Conservation (phyloP, 73 alveolate genomes). For the Paramecium sonneborni region DNA sequence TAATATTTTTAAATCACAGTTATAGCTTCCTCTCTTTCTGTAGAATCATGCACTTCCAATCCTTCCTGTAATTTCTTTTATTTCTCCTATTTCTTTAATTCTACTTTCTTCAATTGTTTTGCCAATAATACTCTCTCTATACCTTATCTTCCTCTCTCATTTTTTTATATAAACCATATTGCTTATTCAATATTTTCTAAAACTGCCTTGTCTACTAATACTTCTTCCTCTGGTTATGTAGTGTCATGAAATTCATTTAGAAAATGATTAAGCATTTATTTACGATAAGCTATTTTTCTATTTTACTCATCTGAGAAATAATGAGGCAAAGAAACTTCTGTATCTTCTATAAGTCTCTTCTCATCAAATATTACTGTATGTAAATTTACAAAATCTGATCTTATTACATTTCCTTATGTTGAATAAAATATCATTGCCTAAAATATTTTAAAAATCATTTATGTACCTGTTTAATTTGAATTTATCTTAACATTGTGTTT, state of each 20-base stretch:
- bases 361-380: constrained; percentile 90
- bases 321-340: constrained; percentile 94
- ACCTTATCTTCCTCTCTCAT: constrained; percentile 94
- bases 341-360: constrained; percentile 85
- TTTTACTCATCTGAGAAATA: constrained; percentile 84
- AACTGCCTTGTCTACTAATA: constrained; percentile 77
- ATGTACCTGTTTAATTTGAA: constrained; percentile 91
- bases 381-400: constrained; percentile 66
- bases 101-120: constrained; percentile 65
- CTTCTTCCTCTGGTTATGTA: constrained; percentile 84
- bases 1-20: constrained; percentile 71
- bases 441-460: constrained; percentile 73
- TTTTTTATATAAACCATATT: constrained; percentile 87
- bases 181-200: constrained; percentile 75
- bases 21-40: constrained; percentile 77
- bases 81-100: constrained; percentile 65
- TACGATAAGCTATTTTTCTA: constrained; percentile 70
- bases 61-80: constrained; percentile 75
- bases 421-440: constrained; percentile 46
- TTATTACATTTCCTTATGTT: constrained; percentile 5
- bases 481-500: constrained; percentile 83
- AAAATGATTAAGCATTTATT: constrained; percentile 77
- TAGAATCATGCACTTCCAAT: constrained; percentile 73
- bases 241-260: constrained; percentile 76
- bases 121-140: constrained; percentile 79